Evolutionary conservation across 2,329 filamentous ascomycete genomes (phyloP).

Genomic region (Calonectria montana): DNA sequence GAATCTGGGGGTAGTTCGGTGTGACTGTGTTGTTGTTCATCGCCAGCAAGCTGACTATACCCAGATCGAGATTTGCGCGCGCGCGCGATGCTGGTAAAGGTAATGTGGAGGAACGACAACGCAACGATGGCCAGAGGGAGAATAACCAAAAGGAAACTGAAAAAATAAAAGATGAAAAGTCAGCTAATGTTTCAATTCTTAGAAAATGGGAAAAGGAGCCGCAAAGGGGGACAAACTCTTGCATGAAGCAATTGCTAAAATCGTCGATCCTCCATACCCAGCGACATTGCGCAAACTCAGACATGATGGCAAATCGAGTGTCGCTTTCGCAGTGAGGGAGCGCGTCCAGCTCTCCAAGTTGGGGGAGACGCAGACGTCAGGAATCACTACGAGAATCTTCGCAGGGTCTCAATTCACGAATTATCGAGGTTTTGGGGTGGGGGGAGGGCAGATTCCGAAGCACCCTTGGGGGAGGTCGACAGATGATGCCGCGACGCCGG

Average conservation of each 20-base stretch:
- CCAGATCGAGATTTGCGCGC: slow-evolving; percentile 60
- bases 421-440: slow-evolving; percentile 13
- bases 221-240: slow-evolving; percentile 67
- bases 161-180: slow-evolving; percentile 18
- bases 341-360: slow-evolving; percentile 31
- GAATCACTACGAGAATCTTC: slow-evolving; percentile 22
- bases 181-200: slow-evolving; percentile 18
- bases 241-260: slow-evolving; percentile 71
- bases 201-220: neutral
- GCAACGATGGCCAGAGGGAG: slow-evolving; percentile 79
- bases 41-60: slow-evolving; percentile 67
- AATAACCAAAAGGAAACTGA: slow-evolving; percentile 69
- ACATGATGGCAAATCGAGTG: slow-evolving; percentile 48
- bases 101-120: slow-evolving; percentile 76
- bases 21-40: slow-evolving; percentile 56
- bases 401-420: slow-evolving; percentile 13
- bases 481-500: slow-evolving; percentile 30
- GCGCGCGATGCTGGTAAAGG: slow-evolving; percentile 66
- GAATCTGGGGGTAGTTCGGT: slow-evolving; percentile 63
- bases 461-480: slow-evolving; percentile 26
- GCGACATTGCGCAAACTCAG: slow-evolving; percentile 62
- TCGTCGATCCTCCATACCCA: slow-evolving; percentile 73
- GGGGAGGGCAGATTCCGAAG: neutral
- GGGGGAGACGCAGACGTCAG: slow-evolving; percentile 23
- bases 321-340: slow-evolving; percentile 19